Base-by-base conservation (phyloP, 2,329 filamentous ascomycete species). In the Nemania diffusa region DNA sequence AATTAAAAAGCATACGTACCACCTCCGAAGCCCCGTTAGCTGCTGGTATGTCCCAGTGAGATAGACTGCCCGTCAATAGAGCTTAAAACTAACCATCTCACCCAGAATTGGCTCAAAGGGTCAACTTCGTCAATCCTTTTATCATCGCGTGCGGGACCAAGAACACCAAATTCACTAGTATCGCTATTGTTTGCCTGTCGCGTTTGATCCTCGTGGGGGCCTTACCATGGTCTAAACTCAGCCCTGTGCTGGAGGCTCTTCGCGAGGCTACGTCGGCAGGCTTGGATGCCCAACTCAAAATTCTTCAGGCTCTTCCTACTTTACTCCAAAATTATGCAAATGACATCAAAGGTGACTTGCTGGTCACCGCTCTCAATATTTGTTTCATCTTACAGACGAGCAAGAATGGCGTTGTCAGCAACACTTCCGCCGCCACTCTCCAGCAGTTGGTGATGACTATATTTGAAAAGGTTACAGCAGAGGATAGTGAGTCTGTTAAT, bases 341-440 rank as follows among this genome's bases (percentile, higher is more conserved):
- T 40, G 92, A 97, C 64, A 83, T 99, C 42, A 90, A 91, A 67
- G 93, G 92, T 1, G 91, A 95, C 67, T 83, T 97, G 37, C 85
- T 99, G 44, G 91, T 93, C 29, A 93, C 89, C 9, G 89, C 92
- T 0, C 81, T 99, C 71, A 94, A 97, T 77, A 93, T 97, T 77
- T 98, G 96, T 81, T 96, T 96, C 68, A 91, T 93, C 57, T 81
- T 99, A 56, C 94, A 98, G 80, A 91, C 89, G 64, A 96, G 92
- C 79, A 98, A 97, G 81, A 97, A 94, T 81, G 89, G 91, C 27
- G 94, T 97, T 58, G 94, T 99, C 73, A 97, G 95, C 77, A 97
- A 97, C 74, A 98, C 97, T 0, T 96, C 96, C 9, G 93, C 95
- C 27, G 96, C 96, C n/a, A 98, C 96, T 1, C 83, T 99, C 61